Percentiles rank a stretch among this genome's conserved stretches.
These are phyloP conservation scores for Mycena floridula DNA, from an alignment of 768 basidiomycete genomes.

Conservation along the genomic window DNA sequence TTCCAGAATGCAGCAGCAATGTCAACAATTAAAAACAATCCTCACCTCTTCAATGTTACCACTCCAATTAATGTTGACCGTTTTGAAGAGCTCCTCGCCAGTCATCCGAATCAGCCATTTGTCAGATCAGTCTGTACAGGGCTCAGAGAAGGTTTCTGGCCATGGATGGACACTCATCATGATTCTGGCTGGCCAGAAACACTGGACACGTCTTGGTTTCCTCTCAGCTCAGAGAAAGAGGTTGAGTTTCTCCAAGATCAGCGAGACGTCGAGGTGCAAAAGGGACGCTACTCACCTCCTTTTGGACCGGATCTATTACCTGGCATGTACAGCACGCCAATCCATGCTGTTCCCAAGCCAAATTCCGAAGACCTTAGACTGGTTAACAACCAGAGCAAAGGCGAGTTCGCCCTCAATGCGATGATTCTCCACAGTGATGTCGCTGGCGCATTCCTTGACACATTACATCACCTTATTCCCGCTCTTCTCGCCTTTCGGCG, in stretches of 20 bases:
- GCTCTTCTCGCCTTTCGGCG: background rate
- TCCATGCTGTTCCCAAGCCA: conserved; percentile 5
- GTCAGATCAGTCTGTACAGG: conserved; percentile 22
- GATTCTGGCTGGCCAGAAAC: too few species aligned
- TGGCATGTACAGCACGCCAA: conserved; percentile 12
- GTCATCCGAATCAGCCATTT: conserved; percentile 30
- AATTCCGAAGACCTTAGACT: background rate
- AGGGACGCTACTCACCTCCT: conserved; percentile 5
- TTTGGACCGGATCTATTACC: conserved; percentile 13
- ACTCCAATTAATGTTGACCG: conserved; percentile 26
- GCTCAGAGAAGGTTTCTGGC: conserved; percentile 21
- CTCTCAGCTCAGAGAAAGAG: conserved; percentile 2
- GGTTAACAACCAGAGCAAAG: background rate
- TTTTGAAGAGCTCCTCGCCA: conserved; percentile 14
- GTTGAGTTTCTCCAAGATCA: conserved; percentile 9
- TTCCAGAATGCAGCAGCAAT: conserved; percentile 6
- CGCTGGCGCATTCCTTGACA: background rate
- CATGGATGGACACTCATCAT: background rate
- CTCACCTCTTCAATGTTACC: conserved; percentile 20
- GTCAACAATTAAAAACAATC: conserved; percentile 11
- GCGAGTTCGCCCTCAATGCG: conserved; percentile 5
- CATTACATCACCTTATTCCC: background rate
- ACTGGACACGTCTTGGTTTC: background rate
- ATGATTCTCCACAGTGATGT: background rate
- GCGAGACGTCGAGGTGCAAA: conserved; percentile 5